phyloP scores from a whole-genome alignment of 2,329 filamentous ascomycete genomes.

The Aspergillus felis region DNA sequence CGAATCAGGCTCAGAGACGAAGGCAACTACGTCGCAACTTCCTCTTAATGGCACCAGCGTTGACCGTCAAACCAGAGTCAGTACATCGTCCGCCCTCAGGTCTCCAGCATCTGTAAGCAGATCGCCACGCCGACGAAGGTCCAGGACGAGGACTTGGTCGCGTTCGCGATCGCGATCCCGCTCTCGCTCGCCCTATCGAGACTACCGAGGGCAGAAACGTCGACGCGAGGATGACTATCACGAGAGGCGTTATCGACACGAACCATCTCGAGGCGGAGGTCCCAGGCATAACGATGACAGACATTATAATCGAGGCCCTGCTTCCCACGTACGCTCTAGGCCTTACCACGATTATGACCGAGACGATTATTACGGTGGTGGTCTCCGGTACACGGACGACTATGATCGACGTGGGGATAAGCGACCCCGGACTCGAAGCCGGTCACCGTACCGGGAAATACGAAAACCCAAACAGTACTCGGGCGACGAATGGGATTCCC shows the following conservation, averaged over 20 bases:
- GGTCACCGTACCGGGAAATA: constrained; percentile 42
- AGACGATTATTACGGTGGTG: constrained; percentile 38
- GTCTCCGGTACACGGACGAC: constrained; percentile 51
- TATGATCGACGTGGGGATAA: constrained; percentile 49
- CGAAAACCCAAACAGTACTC: constrained; percentile 37
- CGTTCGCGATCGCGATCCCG: constrained; percentile 33
- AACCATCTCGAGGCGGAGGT: constrained; percentile 26
- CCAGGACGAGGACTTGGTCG: constrained; percentile 32
- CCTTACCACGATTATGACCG: constrained; percentile 52
- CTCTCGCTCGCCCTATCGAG: constrained; percentile 42
- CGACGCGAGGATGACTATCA: constrained; percentile 39
- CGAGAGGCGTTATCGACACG: constrained; percentile 29
- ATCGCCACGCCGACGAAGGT: constrained; percentile 61
- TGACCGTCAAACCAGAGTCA: constrained; percentile 88
- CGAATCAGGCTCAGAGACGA: constrained; percentile 66
- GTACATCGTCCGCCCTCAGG: constrained; percentile 48
- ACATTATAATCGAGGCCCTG: constrained; percentile 35
- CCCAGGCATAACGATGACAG: constrained; percentile 36
- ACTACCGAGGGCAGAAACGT: constrained; percentile 40
- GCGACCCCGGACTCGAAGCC: constrained; percentile 53
- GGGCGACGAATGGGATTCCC: constrained; percentile 30
- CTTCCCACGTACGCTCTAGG: constrained; percentile 34
- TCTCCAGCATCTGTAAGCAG: constrained; percentile 45
- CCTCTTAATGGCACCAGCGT: constrained; percentile 73
- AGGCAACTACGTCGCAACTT: constrained; percentile 82